phyloP scores from a whole-genome alignment of 495 filamentous ascomycete species.

The Articulospora tetracladia region DNA sequence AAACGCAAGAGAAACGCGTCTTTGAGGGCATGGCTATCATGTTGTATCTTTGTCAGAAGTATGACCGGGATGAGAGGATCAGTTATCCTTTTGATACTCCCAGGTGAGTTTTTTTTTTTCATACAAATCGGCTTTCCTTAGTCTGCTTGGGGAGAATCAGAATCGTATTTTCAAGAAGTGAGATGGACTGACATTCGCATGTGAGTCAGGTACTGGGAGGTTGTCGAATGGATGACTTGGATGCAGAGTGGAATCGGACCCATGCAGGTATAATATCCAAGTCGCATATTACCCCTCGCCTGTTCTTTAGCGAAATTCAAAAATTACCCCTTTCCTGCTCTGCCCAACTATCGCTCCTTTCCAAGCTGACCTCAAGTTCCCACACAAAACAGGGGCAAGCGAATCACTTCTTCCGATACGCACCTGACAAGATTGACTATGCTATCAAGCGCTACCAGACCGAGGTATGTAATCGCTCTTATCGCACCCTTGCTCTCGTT shows the following conservation, averaged over 20 bases:
- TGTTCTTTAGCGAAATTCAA: background rate
- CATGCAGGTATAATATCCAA: slow-evolving; percentile 55
- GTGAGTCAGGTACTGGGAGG: slow-evolving; percentile 53
- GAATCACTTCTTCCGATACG: slow-evolving; percentile 86
- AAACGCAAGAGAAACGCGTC: slow-evolving; percentile 53
- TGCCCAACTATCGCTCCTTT: too few species aligned
- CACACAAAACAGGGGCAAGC: slow-evolving; percentile 65
- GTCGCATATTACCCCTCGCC: background rate
- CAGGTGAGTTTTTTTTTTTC: slow-evolving; percentile 10
- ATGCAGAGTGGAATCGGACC: slow-evolving; percentile 76
- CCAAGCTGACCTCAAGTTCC: too few species aligned
- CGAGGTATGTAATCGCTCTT: slow-evolving; percentile 37
- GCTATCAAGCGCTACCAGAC: slow-evolving; percentile 77
- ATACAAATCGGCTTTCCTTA: too few species aligned
- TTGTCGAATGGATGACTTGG: slow-evolving; percentile 72
- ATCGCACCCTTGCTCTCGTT: background rate
- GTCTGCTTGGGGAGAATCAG: too few species aligned
- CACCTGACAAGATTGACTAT: slow-evolving; percentile 82
- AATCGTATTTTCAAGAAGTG: too few species aligned
- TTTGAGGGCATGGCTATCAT: slow-evolving; percentile 85
- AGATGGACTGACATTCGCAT: background rate
- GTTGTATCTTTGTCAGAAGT: slow-evolving; percentile 76
- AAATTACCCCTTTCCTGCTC: too few species aligned
- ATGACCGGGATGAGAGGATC: slow-evolving; percentile 79
- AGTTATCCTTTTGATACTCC: slow-evolving; percentile 54